Evolutionary conservation across 805 yeast species (phyloP).

Genomic region (Cyberlindnera xylosilytica): DNA sequence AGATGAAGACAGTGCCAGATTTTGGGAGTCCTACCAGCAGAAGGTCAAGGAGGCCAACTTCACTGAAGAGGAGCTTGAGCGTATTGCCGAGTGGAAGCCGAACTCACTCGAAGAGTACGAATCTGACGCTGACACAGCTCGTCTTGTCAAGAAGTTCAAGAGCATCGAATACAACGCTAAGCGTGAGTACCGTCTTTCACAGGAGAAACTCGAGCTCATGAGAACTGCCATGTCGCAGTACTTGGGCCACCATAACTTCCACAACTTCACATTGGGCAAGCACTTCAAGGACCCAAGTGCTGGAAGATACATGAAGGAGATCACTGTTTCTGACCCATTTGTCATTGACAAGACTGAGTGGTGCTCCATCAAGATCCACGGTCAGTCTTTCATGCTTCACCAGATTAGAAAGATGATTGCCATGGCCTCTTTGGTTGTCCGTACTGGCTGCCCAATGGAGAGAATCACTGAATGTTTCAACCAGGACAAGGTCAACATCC

Average conservation of each 20-base stretch:
- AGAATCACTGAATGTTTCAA: conserved; percentile 79
- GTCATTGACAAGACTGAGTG: conserved; percentile 93
- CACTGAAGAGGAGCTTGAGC: conserved; percentile 28
- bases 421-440: conserved; percentile 80
- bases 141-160: conserved; percentile 50
- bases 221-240: conserved; percentile 69
- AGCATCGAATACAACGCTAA: conserved; percentile 64
- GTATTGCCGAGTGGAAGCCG: conserved; percentile 29
- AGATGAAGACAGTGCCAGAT: conserved; percentile 66
- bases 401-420: conserved; percentile 98
- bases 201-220: conserved; percentile 58
- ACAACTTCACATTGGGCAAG: conserved; percentile 83
- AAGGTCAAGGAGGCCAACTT: conserved; percentile 32
- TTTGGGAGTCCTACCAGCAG: conserved; percentile 60
- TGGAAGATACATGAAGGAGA: conserved; percentile 72
- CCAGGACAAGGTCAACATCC: conserved; percentile 75
- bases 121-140: conserved; percentile 35
- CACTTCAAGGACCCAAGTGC: conserved; percentile 82
- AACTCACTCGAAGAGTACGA: conserved; percentile 36
- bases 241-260: conserved; percentile 89
- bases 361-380: conserved; percentile 94
- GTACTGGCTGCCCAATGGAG: conserved; percentile 79
- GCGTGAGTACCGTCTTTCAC: conserved; percentile 62
- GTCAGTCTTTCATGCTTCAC: conserved; percentile 97
- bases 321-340: conserved; percentile 83